These are phyloP conservation scores for Exophiala mesophila DNA, from an alignment of 2,329 filamentous ascomycete genomes.

Conservation along the genomic window DNA sequence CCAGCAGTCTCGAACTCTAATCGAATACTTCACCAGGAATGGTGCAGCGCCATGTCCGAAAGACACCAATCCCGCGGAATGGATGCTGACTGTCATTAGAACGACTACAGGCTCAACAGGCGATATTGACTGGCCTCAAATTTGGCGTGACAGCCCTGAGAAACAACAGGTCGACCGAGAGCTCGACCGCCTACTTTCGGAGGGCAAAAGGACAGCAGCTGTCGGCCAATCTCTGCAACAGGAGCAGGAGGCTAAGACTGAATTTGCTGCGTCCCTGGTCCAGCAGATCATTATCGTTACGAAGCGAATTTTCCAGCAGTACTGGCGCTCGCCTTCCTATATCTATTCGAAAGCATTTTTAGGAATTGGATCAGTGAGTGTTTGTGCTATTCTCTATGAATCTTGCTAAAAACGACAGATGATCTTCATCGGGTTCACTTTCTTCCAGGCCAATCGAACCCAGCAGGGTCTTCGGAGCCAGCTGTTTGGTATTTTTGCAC, in stretches of 20 bases:
- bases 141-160: conserved; percentile 57
- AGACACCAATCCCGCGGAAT: conserved; percentile 70
- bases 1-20: conserved; percentile 56
- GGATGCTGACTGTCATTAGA: conserved; percentile 34
- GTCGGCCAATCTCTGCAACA: conserved; percentile 32
- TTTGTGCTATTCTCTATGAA: conserved; percentile 8
- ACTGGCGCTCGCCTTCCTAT: conserved; percentile 79
- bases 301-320: conserved; percentile 77
- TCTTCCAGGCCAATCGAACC: conserved; percentile 67
- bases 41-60: conserved; percentile 60
- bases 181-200: conserved; percentile 54
- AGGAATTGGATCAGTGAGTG: conserved; percentile 57
- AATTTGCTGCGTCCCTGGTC: conserved; percentile 71
- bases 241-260: conserved; percentile 48
- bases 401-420: conserved; percentile 44
- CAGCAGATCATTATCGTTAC: conserved; percentile 64
- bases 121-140: conserved; percentile 56
- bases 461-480: conserved; percentile 82
- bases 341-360: conserved; percentile 77
- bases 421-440: conserved; percentile 82
- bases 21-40: conserved; percentile 69
- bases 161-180: conserved; percentile 51
- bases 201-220: conserved; percentile 32
- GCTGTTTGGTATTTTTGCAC: conserved; percentile 83
- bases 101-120: conserved; percentile 53